phyloP scores from a whole-genome alignment of 129 eudicot genomes.

The Erigeron canadensis region DNA sequence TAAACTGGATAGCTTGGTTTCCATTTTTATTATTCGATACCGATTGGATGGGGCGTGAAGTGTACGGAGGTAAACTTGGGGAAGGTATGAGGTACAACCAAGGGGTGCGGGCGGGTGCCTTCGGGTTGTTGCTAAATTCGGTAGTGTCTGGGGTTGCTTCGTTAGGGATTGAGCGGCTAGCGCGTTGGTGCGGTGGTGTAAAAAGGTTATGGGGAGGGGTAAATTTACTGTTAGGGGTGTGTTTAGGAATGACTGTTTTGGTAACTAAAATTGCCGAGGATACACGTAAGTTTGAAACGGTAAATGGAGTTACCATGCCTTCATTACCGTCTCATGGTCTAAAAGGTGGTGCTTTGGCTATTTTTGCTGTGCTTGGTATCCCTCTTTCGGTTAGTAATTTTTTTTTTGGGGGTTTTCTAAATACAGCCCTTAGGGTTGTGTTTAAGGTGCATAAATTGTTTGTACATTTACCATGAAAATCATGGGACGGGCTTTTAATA shows the following conservation, averaged over 20 bases:
- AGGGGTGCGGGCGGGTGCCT: slow-evolving; percentile 73
- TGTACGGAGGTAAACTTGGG: slow-evolving; percentile 62
- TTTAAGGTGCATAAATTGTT: too few species aligned
- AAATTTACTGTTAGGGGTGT: slow-evolving; percentile 53
- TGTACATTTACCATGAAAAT: too few species aligned
- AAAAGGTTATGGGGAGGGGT: slow-evolving; percentile 76
- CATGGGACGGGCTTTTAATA: too few species aligned
- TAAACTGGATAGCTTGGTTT: slow-evolving; percentile 92
- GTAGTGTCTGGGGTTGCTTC: slow-evolving; percentile 69
- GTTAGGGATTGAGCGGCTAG: slow-evolving; percentile 37
- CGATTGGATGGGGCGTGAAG: slow-evolving; percentile 88
- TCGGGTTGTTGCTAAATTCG: slow-evolving; percentile 66
- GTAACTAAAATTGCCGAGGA: slow-evolving; percentile 56
- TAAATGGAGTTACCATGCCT: slow-evolving; percentile 10
- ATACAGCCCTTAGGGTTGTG: too few species aligned
- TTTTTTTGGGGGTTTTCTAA: too few species aligned
- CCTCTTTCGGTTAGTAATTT: slow-evolving; percentile 65
- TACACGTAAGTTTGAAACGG: slow-evolving; percentile 16
- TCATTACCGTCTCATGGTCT: slow-evolving; percentile 43
- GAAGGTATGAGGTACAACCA: slow-evolving; percentile 33
- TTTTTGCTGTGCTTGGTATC: slow-evolving; percentile 66
- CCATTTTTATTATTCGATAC: slow-evolving; percentile 80
- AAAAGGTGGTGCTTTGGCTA: slow-evolving; percentile 55
- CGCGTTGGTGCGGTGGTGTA: slow-evolving; percentile 52
- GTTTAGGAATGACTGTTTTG: slow-evolving; percentile 66